A percentile compares a stretch with the other conserved stretches of the same genome.
phyloP scores from a whole-genome alignment of 768 basidiomycete species.

The Boletus barrowsii region DNA sequence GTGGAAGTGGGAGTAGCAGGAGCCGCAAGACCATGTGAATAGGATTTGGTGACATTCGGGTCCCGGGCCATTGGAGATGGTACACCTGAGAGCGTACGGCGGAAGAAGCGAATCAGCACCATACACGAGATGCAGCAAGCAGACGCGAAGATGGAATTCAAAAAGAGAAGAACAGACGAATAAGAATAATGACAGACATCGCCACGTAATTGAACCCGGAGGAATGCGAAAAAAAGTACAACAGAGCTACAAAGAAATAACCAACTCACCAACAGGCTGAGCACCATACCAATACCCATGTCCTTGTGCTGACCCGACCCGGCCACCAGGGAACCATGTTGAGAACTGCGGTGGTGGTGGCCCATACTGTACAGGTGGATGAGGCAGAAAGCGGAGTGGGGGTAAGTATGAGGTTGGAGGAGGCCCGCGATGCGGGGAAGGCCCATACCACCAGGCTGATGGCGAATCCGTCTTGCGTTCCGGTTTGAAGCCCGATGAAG shows the following conservation, averaged over 20 bases:
- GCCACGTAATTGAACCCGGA: not conserved
- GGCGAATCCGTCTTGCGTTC: slow-evolving; percentile 12
- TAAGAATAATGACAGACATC: not conserved
- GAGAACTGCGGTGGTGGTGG: slow-evolving; percentile 15
- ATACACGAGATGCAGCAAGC: not conserved
- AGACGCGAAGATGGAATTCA: not conserved
- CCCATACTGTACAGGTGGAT: slow-evolving; percentile 8
- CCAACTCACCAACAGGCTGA: slow-evolving; percentile 20
- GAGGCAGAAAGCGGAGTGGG: slow-evolving; percentile 14
- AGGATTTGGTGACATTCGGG: slow-evolving; percentile 3
- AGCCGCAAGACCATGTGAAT: slow-evolving; percentile 2
- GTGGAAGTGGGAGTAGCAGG: slow-evolving; percentile 3
- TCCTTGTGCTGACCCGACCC: slow-evolving; percentile 9
- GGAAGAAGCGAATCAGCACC: slow-evolving; percentile 9
- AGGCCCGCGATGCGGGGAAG: slow-evolving; percentile 7
- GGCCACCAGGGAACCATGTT: slow-evolving; percentile 14
- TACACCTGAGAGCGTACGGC: slow-evolving; percentile 12
- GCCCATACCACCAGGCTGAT: slow-evolving; percentile 7
- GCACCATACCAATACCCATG: slow-evolving; percentile 23
- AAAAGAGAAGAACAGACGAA: not conserved
- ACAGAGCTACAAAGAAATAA: not conserved
- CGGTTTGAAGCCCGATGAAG: slow-evolving; percentile 1
- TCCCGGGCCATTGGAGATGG: slow-evolving; percentile 12
- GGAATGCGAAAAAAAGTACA: not conserved
- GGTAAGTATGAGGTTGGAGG: not conserved